Base-by-base conservation (phyloP, 345 rosid species). In the Lepidium africanum region DNA sequence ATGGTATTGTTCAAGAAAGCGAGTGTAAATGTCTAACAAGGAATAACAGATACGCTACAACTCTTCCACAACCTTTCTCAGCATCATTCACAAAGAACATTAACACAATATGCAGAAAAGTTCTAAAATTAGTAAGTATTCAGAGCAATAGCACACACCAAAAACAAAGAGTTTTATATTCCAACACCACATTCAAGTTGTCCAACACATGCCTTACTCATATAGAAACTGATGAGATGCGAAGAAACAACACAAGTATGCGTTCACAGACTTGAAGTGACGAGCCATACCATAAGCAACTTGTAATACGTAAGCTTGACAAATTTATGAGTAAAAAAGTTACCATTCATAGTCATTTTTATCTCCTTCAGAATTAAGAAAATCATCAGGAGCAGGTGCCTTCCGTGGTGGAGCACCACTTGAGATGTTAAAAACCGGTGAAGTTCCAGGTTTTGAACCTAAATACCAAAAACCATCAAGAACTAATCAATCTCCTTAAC, bases 291-390 rank as follows among this genome's bases (percentile, higher is more conserved):
- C 19, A 6, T 19, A 5, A 5, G 1, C 45, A 36, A 23, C 33
- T 60, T 4, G 43, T 46, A 43, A 42, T 6, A 46, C 46, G 3
- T 45, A 17, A 63, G 37, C 47, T 51, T 19, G 23, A 36, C 9
- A 27, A 23, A 9, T 23, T 1, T 3, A 32, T 32, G 39, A 49
- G 16, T 27, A 43, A 75, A 73, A 56, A 65, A 41, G 12, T 61
- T 84, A 95, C 99, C 99, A 95, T 76, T 95, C 97, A 64, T 95
- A 95, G 63, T 95, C 99, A 76, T 84, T 91, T 67, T 91, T 95
- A 73, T 95, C 99, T 63, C 78, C 78, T 23, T 95, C 99, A 25
- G 97, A 88, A 73, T 82, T 87, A 10, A 95, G 96, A 76, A 95
- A 95, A 79, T 95, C 99, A 73, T 91, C 99, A 2, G 67, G 46